Percentiles rank a stretch among this genome's conserved stretches.
Evolutionary conservation across 2,329 filamentous ascomycete species (phyloP).

Genomic region (Botryotinia globosa): DNA sequence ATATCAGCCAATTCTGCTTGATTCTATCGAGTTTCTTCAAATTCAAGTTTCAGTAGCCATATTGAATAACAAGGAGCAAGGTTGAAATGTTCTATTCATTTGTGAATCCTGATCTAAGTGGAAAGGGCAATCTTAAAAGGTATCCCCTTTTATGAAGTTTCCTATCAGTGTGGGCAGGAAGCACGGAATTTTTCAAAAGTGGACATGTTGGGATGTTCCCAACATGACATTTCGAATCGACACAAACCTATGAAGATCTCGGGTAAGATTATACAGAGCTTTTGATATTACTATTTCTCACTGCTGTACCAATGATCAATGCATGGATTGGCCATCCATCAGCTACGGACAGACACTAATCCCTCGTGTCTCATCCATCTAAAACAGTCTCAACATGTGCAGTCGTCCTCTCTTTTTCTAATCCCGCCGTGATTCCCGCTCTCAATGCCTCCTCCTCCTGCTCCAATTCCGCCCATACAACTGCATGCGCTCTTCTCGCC

Average conservation of each 20-base stretch:
- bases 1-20: not conserved
- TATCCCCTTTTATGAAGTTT: too few relatives aligned
- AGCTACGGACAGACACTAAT: not conserved
- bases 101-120: too few relatives aligned
- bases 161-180: too few relatives aligned
- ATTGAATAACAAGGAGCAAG: not conserved
- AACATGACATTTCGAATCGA: too few relatives aligned
- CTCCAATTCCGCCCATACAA: conserved; percentile 32
- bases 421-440: conserved; percentile 23
- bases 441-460: conserved; percentile 31
- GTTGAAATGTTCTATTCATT: not conserved
- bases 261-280: not conserved
- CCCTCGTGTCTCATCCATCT: too few relatives aligned
- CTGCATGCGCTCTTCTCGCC: conserved; percentile 30
- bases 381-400: not conserved
- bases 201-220: too few relatives aligned
- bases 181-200: too few relatives aligned
- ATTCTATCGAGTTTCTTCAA: not conserved
- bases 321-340: not conserved
- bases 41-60: not conserved
- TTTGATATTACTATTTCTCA: not conserved
- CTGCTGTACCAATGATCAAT: not conserved
- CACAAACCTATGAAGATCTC: too few relatives aligned
- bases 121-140: too few relatives aligned
- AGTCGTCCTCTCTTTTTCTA: conserved; percentile 21